phyloP scores from a whole-genome alignment of 2,329 filamentous ascomycete species.

The Cercospora sojina region DNA sequence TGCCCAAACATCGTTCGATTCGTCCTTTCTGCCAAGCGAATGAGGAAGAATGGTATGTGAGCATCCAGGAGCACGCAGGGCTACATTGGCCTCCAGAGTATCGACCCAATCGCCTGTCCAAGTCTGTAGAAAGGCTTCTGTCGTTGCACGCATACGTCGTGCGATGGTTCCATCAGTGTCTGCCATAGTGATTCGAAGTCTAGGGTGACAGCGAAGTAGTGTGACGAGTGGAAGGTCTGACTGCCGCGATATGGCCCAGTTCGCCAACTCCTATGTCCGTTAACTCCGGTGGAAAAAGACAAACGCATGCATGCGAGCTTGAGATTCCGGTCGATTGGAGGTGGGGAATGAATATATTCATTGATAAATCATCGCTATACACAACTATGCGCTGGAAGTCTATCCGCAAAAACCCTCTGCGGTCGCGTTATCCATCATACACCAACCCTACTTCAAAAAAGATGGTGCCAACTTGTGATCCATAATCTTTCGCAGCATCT shows the following conservation, averaged over 20 bases:
- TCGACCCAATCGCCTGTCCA: conserved; percentile 26
- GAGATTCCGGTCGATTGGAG: no score
- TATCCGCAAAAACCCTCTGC: neutral
- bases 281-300: no score
- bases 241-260: no score
- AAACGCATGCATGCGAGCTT: no score
- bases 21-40: neutral
- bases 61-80: conserved; percentile 20
- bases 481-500: neutral
- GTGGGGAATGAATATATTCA: no score
- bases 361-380: neutral
- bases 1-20: conserved; percentile 21
- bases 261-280: no score
- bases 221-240: no score
- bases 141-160: conserved; percentile 23
- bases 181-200: neutral
- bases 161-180: neutral
- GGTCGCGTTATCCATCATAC: neutral
- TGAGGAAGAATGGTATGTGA: conserved; percentile 23
- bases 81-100: conserved; percentile 12
- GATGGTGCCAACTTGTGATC: conserved; percentile 12
- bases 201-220: no score
- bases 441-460: conserved; percentile 7
- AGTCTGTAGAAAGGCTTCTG: conserved; percentile 24
- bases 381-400: neutral